Evolutionary conservation across 495 filamentous ascomycete genomes (phyloP), one percentile per base, ranked within the genome.

Genomic region (Xylaria cubensis): DNA sequence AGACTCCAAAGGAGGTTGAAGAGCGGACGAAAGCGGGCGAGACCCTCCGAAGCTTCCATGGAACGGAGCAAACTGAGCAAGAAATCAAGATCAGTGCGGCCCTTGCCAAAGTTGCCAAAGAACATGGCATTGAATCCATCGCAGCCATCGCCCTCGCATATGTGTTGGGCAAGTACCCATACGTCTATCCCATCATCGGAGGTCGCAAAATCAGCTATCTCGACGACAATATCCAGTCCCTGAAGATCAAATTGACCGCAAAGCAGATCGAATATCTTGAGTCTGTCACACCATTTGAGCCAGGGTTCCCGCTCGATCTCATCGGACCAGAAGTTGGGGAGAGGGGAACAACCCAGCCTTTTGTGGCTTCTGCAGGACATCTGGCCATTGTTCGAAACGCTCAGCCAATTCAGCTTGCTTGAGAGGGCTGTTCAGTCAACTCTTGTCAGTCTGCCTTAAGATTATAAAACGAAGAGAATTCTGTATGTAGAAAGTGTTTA

Each of bases 151-250:
- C 88, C 0, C 75, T 90, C 17, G 89, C 88, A 2, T 90, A 90
- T 72, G 80, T 89, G 9, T 77, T 86, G 68, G 76, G 80, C 56
- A 90, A 90, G 72, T 76, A 82, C 19, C 85, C 86, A 0, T 81
- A 88, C 70, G 80, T 84, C 50, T 88, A 85, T 72, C 87, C 86
- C 17, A 84, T 89, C 39, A 79, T 87, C 41, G 87, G 87, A 15
- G 85, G 88, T 3, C 79, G 90, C 12, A 92, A 89, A 77, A 76
- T 92, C 61, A 87, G 89, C 75, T 89, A 93, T 75, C 77, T 93
- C 26, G 82, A 87, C 69, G 86, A 85, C 55, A 93, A 92, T 62
- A 89, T 92, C 64, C 81, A 89, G 73, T 88, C 87, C 0, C 76
- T 93, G 59, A 80, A 69, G 0, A 82, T 93, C 41, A 78, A 78